These are phyloP conservation scores for Thuidium tamariscinum DNA, from an alignment of 225 moss, liverwort and hornwort genomes.

Conservation along the genomic window DNA sequence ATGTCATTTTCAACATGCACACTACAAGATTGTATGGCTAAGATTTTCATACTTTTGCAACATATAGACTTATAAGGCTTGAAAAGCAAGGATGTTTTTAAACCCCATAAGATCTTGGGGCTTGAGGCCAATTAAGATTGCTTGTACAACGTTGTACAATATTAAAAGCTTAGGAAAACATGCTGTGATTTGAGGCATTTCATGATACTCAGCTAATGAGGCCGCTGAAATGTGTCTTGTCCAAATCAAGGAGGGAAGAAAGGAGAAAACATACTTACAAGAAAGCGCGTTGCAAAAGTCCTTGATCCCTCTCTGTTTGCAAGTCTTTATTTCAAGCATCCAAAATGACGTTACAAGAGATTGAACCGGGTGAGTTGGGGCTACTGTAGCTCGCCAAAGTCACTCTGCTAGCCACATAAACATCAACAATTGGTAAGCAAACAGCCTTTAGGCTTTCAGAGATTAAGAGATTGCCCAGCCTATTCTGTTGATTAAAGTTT, in stretches of 20 bases:
- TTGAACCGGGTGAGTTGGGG: neutral
- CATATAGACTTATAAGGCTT: too few relatives aligned
- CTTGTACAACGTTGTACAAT: too few relatives aligned
- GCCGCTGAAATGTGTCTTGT: neutral
- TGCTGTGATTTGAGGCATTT: neutral
- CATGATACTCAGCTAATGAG: too few relatives aligned
- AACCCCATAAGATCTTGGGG: too few relatives aligned
- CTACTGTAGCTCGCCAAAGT: neutral
- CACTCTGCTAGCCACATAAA: neutral
- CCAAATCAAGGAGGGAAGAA: neutral
- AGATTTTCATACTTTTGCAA: too few relatives aligned
- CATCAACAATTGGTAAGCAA: neutral
- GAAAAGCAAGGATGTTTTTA: too few relatives aligned
- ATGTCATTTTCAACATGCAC: too few relatives aligned
- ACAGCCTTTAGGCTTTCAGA: neutral
- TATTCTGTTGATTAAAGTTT: too few relatives aligned
- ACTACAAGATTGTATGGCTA: too few relatives aligned
- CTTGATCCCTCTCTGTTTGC: neutral
- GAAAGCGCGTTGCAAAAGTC: neutral
- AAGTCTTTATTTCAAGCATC: neutral
- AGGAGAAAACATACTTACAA: neutral
- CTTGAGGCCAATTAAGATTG: too few relatives aligned
- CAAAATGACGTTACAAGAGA: neutral
- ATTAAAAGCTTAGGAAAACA: neutral
- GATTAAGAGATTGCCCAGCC: neutral